Base-by-base conservation (phyloP, 1,284 basidiomycete species). In the Cutaneotrichosporon dermatis region DNA sequence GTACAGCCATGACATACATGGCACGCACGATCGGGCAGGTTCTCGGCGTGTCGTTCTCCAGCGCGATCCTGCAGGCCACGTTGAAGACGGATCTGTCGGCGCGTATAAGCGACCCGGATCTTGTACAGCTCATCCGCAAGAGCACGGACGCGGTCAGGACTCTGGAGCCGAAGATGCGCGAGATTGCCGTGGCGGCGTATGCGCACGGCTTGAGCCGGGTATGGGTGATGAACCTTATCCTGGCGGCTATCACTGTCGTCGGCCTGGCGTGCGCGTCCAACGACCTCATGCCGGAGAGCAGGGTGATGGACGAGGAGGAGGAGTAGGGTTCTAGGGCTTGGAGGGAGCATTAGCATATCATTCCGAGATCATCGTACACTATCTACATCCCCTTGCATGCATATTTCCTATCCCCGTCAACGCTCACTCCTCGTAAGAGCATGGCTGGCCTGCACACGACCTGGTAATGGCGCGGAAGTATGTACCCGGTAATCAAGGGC, bases 11-110 rank as follows among this genome's bases (percentile, higher is more conserved):
- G 70, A 90, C 89, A 25, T 94, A 94, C 77, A 81, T 93, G 57
- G 92, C 92, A 80, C 83, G 91, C 66, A 91, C 90, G 9, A 89
- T 89, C 12, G 92, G 91, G 10, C 92, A 93, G 79, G 92, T 92
- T n/a, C 83, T 93, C 54, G 91, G 91, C 46, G 91, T 94, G 55
- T 88, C 88, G 66, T 79, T 92, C 52, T 86, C 87, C 65, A 88
- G 89, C 33, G 88, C 89, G 1, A 77, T 93, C 53, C 79, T 91
- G 37, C 92, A 94, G 77, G 83, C 84, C 6, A 82, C 91, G 39
- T 82, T 94, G 42, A 78, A 86, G n/a, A 74, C 79, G 52, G 85
- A 88, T 70, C 79, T 94, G 58, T 82, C 83, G 54, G 78, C 82
- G 64, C 82, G 84, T 54, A 89, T 93, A 65, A 82, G 81, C 25